phyloP scores from a whole-genome alignment of 768 basidiomycete species.

The Collybia sordida region DNA sequence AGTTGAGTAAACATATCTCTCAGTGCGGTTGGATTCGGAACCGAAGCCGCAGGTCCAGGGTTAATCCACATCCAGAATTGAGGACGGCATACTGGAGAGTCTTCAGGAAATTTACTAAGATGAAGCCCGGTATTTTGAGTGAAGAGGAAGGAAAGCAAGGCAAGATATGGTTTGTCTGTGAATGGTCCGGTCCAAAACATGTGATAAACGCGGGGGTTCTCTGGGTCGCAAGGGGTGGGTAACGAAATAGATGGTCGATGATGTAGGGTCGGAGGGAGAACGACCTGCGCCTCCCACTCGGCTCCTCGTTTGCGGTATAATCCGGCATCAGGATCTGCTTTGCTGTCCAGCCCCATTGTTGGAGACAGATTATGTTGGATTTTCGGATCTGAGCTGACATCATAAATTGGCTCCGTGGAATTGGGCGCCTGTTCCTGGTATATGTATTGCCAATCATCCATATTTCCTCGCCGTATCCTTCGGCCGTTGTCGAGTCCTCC shows the following conservation, averaged over 20 bases:
- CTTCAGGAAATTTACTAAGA: conserved; percentile 37
- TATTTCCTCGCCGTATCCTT: conserved; percentile 67
- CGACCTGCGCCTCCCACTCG: conserved; percentile 56
- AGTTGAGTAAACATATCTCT: conserved; percentile 82
- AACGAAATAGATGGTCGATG: conserved; percentile 42
- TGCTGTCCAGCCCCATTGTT: conserved; percentile 22
- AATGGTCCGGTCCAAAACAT: conserved; percentile 98
- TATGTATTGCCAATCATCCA: conserved; percentile 80
- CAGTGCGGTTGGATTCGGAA: conserved; percentile 77
- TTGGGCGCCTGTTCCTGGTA: conserved; percentile 56
- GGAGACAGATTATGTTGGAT: conserved; percentile 21
- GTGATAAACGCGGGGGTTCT: conserved; percentile 85
- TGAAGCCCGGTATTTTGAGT: conserved; percentile 90
- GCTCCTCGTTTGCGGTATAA: conserved; percentile 56
- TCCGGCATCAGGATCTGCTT: conserved; percentile 50
- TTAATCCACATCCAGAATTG: conserved; percentile 98
- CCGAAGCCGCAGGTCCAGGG: conserved; percentile 83
- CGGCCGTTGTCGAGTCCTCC: conserved; percentile 80
- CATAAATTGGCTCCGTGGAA: conserved; percentile 21
- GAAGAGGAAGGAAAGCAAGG: conserved; percentile 88
- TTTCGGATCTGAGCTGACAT: conserved; percentile 16
- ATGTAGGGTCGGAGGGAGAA: conserved; percentile 45
- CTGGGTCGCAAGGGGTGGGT: conserved; percentile 59
- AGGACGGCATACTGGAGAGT: conserved; percentile 68
- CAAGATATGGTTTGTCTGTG: conserved; percentile 95